Evolutionary conservation across 2,329 filamentous ascomycete species (phyloP), one percentile per base, ranked within the genome.

Genomic region (Tolypocladium pustulatum): DNA sequence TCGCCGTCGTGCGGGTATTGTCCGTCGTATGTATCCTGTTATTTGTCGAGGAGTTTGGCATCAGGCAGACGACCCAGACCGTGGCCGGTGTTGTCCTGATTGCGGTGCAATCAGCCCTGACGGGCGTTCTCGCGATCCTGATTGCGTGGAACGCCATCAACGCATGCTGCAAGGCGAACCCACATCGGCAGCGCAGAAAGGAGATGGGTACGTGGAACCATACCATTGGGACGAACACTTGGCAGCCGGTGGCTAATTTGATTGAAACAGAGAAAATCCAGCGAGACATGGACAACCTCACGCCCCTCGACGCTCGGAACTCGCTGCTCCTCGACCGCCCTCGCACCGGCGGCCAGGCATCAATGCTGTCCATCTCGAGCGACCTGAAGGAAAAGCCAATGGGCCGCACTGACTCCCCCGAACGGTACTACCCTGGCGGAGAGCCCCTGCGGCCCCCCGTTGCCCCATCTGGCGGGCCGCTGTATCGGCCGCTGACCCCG

Each of bases 41-140:
- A 56, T 99, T 97, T 67, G 93, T 97, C 34, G 89, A 97, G 70
- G 88, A 97, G 75, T 85, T 99, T 57, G 90, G 89, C 59, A 87
- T 99, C 65, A 82, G 86, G 7, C 87, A 97, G 73, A 96, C 92
- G 12, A 97, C 93, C 12, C 91, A 97, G 78, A 97, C 94, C 0
- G 84, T 97, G 55, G 93, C 90, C 20, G 94, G 94, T 58, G 84
- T 97, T n/a, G 90, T 91, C 20, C 81, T 99, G 60, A 94, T 97
- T 64, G 90, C 87, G n/a, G 81, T 97, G 6, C 94, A 99, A 74
- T 90, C 90, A 0, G 83, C 87, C 0, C 76, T 99, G 64, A 96
- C 92, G 7, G 91, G 83, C 61, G 73, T 91, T 30, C 79, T 99
- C 59, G 92, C 90, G 4, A 88, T 97, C 56, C 80, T 97, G 36